phyloP scores from a whole-genome alignment of 805 yeast species.

The Lachancea thermotolerans region DNA sequence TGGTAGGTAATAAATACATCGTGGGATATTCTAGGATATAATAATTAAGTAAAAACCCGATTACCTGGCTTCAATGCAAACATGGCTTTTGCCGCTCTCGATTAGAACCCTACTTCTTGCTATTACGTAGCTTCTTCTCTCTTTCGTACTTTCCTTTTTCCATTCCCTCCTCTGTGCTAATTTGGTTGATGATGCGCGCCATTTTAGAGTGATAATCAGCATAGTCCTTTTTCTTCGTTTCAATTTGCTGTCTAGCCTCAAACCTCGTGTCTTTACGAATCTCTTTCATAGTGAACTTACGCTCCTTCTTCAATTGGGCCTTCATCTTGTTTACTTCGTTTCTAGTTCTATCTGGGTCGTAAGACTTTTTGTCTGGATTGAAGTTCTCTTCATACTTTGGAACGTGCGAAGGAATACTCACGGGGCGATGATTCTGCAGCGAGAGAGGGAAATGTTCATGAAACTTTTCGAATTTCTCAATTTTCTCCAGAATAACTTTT shows the following conservation, averaged over 20 bases:
- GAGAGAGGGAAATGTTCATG: constrained; percentile 61
- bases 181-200: constrained; percentile 78
- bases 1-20: constrained; percentile 12
- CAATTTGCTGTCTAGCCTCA: constrained; percentile 77
- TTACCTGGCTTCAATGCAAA: no score
- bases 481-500: constrained; percentile 35
- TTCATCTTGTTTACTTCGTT: constrained; percentile 78
- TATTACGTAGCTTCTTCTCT: constrained; percentile 63
- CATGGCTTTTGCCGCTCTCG: background rate
- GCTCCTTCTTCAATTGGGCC: constrained; percentile 84
- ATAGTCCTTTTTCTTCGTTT: constrained; percentile 67
- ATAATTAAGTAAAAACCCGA: background rate
- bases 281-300: constrained; percentile 81
- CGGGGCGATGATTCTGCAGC: constrained; percentile 75
- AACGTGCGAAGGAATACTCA: constrained; percentile 76
- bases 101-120: constrained; percentile 29
- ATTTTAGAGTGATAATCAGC: constrained; percentile 82
- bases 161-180: constrained; percentile 90
- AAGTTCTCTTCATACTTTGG: constrained; percentile 95
- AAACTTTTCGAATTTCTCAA: constrained; percentile 45
- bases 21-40: background rate
- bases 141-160: constrained; percentile 89
- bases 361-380: constrained; percentile 90
- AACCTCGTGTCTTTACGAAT: constrained; percentile 84
- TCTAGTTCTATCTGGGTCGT: constrained; percentile 74